Conservation (phyloP, 371 early-diverging fungal species). For the Saksenaea oblongispora region DNA sequence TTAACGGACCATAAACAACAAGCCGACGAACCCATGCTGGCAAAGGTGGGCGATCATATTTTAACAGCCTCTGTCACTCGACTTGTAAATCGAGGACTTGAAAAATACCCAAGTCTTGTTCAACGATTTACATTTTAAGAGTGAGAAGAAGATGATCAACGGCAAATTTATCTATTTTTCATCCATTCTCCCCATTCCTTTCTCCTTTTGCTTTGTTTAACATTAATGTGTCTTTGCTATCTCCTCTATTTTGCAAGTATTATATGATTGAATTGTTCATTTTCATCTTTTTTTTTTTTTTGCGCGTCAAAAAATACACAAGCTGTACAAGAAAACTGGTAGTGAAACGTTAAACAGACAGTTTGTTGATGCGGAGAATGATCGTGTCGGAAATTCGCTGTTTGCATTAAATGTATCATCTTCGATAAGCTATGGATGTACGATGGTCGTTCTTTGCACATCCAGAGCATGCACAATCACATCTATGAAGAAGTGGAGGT, state of each 20-base stretch:
- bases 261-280: background rate
- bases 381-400: no score
- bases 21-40: constrained; percentile 10
- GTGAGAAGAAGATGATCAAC: background rate
- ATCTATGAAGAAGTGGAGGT: no score
- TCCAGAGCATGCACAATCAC: no score
- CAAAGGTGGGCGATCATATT: constrained; percentile 30
- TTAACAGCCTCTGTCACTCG: constrained; percentile 47
- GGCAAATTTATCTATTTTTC: background rate
- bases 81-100: constrained; percentile 32
- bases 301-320: background rate
- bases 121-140: constrained; percentile 16
- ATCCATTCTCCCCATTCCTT: no score
- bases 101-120: constrained; percentile 41
- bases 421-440: no score
- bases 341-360: no score
- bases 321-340: no score
- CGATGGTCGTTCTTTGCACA: no score
- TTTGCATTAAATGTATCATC: no score
- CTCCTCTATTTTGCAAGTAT: background rate
- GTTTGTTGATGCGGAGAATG: no score
- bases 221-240: background rate
- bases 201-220: background rate
- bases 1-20: constrained; percentile 10
- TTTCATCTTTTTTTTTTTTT: background rate